phyloP scores from a whole-genome alignment of 768 basidiomycete genomes.

The Multifurca ochricompacta region DNA sequence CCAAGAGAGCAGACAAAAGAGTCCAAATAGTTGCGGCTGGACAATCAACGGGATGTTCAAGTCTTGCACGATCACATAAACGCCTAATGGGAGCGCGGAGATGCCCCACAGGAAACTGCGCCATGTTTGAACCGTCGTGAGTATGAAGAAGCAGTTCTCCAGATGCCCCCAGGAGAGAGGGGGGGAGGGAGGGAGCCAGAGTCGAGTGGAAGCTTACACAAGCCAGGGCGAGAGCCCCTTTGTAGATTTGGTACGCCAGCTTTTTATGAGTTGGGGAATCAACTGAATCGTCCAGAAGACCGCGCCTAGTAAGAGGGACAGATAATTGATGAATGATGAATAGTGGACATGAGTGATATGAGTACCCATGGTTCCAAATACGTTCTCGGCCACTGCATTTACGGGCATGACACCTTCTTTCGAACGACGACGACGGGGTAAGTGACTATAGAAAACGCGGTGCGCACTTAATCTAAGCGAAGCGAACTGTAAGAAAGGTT shows the following conservation, averaged over 20 bases:
- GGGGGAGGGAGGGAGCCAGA: not conserved
- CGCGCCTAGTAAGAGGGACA: conserved; percentile 40
- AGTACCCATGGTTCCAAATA: conserved; percentile 57
- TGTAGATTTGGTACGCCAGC: conserved; percentile 56
- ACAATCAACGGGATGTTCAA: conserved; percentile 67
- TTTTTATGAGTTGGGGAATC: conserved; percentile 69
- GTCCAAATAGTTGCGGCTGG: conserved; percentile 58
- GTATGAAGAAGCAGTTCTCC: too few relatives aligned
- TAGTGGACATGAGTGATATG: conserved; percentile 15
- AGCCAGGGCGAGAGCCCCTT: conserved; percentile 61
- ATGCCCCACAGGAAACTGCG: conserved; percentile 54
- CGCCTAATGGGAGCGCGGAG: conserved; percentile 53
- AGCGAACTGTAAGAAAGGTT: too few relatives aligned
- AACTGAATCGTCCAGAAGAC: conserved; percentile 61
- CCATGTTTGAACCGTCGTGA: not conserved
- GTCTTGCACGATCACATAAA: conserved; percentile 55
- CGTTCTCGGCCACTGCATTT: conserved; percentile 55
- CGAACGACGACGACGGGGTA: too few relatives aligned
- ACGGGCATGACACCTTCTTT: too few relatives aligned
- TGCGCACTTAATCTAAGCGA: too few relatives aligned
- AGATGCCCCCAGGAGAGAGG: too few relatives aligned
- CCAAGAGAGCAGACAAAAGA: conserved; percentile 55
- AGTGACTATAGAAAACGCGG: not conserved
- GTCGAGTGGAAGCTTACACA: too few relatives aligned
- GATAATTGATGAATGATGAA: conserved; percentile 32